Evolutionary conservation across 2,329 filamentous ascomycete genomes (phyloP), one percentile per base, ranked within the genome.

Genomic region (Venturiaceae sp.): DNA sequence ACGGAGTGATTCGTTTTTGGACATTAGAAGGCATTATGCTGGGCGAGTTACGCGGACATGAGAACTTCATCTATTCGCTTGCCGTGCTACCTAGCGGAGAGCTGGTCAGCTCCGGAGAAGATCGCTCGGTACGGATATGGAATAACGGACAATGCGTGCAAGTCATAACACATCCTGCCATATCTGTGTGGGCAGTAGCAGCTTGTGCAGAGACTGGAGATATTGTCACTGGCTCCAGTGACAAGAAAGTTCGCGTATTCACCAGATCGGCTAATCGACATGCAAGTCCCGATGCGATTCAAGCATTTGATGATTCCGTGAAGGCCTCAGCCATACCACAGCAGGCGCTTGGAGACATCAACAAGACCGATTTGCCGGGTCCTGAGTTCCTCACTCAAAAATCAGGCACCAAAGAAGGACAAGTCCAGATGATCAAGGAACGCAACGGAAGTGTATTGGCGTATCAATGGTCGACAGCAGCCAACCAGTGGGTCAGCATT

Each of bases 121-220:
- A 99, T 72, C 83, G 94, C n/a, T 96, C 94, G 0, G 83, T 95
- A 34, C 83, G 90, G 56, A 78, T 99, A 68, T 99, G 95, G 94
- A 86, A 82, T 64, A 88, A 87, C 47, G 82, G 77, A 14, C 80
- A 91, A 59, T 97, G 92, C 69, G 75, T 96, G 50, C 94, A 99
- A 72, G 96, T 92, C 39, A 97, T 99, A 63, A 96, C 92, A 1
- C 91, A 96, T 67, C 94, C 94, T 11, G 94, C 94, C 9, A 95
- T 97, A 58, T 97, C 92, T 0, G 92, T 99, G 5, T 99, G 94
- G 94, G 80, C 84, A 14, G 90, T 99, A 19, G 88, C 91, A n/a
- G 88, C 83, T 11, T 94, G 89, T 67, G 68, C 80, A 0, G 84
- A 90, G 62, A 95, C 83, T 53, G 92, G 94, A 23, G 95, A 99